These are phyloP conservation scores for Ophiocordyceps australis DNA, from an alignment of 2,329 filamentous ascomycete genomes.

Conservation along the genomic window DNA sequence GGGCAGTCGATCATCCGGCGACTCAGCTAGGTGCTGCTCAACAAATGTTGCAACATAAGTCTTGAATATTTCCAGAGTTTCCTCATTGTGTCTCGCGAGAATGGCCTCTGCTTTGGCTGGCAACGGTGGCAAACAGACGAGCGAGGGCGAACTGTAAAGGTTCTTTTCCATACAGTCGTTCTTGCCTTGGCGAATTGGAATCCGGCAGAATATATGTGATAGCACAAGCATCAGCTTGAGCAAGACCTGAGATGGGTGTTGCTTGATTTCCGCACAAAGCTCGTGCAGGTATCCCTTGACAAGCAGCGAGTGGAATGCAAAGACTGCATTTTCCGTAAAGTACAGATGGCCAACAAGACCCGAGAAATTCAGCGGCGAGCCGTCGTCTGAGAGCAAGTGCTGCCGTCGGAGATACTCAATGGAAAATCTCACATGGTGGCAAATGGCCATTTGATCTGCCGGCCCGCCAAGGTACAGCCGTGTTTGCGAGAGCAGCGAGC, in stretches of 20 bases:
- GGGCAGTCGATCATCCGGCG: constrained; percentile 35
- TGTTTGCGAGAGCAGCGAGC: constrained; percentile 50
- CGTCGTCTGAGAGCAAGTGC: constrained; percentile 39
- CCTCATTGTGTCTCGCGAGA: constrained; percentile 42
- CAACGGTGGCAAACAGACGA: constrained; percentile 46
- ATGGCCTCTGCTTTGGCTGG: constrained; percentile 36
- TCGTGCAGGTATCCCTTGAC: constrained; percentile 49
- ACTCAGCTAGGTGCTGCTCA: constrained; percentile 36
- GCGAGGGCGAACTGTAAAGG: constrained; percentile 39
- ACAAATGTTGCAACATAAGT: constrained; percentile 53
- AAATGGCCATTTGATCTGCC: constrained; percentile 47
- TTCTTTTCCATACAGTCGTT: constrained; percentile 25
- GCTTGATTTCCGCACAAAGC: constrained; percentile 39
- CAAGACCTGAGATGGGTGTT: constrained; percentile 28
- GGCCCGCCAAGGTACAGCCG: constrained; percentile 53
- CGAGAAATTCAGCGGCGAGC: constrained; percentile 54
- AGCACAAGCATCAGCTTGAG: constrained; percentile 49
- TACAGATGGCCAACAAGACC: constrained; percentile 55
- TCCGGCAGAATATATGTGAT: constrained; percentile 50
- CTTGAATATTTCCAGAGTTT: constrained; percentile 47
- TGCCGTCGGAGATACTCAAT: constrained; percentile 63
- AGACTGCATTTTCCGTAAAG: constrained; percentile 57
- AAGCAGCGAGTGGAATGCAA: constrained; percentile 60
- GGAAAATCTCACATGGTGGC: constrained; percentile 64
- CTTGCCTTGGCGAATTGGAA: constrained; percentile 24